These are phyloP conservation scores for Polytrichum commune DNA, from an alignment of 225 moss, liverwort and hornwort genomes.

Conservation along the genomic window DNA sequence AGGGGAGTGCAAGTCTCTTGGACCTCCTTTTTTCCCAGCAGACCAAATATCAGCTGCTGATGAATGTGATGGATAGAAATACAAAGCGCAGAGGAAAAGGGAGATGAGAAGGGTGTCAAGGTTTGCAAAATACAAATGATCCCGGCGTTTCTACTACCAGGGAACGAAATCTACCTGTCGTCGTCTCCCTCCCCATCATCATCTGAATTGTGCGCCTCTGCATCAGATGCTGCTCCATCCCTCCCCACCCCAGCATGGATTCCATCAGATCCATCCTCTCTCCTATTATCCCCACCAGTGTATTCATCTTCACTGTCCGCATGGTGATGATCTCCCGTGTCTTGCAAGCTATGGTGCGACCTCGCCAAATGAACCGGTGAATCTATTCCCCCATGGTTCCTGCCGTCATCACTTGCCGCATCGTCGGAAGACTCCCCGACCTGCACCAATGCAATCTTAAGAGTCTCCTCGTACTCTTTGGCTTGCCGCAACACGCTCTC, in stretches of 20 bases:
- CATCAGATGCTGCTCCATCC: constrained; percentile 22
- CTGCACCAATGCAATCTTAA: constrained; percentile 22
- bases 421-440: constrained; percentile 32
- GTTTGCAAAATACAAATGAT: constrained; percentile 1
- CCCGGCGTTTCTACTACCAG: neutral
- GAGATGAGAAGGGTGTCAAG: neutral
- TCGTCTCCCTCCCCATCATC: constrained; percentile 28
- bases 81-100: constrained; percentile 4
- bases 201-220: constrained; percentile 16
- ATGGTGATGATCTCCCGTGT: constrained; percentile 26
- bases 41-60: too few species aligned
- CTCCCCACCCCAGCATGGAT: constrained; percentile 8
- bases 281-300: constrained; percentile 30
- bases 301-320: constrained; percentile 41
- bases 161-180: constrained; percentile 15
- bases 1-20: too few species aligned
- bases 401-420: constrained; percentile 42
- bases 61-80: neutral
- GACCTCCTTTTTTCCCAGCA: too few species aligned
- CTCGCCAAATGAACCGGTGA: constrained; percentile 47
- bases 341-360: constrained; percentile 33
- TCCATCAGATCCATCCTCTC: constrained; percentile 22
- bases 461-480: constrained; percentile 29
- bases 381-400: constrained; percentile 34
- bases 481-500: constrained; percentile 28